Conservation (phyloP, 805 yeast genomes). For the Ogataea philodendri region DNA sequence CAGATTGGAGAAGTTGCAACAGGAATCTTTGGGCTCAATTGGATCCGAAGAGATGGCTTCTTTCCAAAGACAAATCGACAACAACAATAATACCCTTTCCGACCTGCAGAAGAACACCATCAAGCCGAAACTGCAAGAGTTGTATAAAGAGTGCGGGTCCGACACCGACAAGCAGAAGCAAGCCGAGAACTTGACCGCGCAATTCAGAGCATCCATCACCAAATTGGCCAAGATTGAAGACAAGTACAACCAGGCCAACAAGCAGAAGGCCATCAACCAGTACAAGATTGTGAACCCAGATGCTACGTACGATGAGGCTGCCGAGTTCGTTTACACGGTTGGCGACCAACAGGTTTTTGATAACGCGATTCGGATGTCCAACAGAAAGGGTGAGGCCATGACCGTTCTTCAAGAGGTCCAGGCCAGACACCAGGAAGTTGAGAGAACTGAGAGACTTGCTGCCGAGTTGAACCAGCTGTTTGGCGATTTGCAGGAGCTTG, state of each 20-base stretch:
- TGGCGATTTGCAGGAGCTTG: conserved; percentile 94
- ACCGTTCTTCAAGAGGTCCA: conserved; percentile 95
- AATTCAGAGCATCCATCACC: conserved; percentile 82
- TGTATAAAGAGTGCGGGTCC: conserved; percentile 65
- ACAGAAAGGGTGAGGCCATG: conserved; percentile 92
- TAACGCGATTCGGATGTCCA: conserved; percentile 83
- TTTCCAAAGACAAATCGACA: conserved; percentile 73
- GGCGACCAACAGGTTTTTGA: conserved; percentile 91
- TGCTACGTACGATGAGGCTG: conserved; percentile 80
- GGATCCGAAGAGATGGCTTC: conserved; percentile 67
- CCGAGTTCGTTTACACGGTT: conserved; percentile 78
- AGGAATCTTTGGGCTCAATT: conserved; percentile 67
- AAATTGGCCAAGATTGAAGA: conserved; percentile 85
- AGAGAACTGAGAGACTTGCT: conserved; percentile 92
- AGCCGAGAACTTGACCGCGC: conserved; percentile 82
- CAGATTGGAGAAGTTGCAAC: conserved; percentile 67
- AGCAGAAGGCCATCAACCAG: conserved; percentile 88
- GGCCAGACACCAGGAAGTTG: conserved; percentile 90
- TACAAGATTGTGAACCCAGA: conserved; percentile 85
- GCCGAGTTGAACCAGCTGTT: conserved; percentile 92
- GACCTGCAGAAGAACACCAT: conserved; percentile 66
- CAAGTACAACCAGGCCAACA: conserved; percentile 77
- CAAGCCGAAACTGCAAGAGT: conserved; percentile 71
- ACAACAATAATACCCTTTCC: conserved; percentile 72
- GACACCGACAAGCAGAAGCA: conserved; percentile 85